Percentiles rank a stretch among this genome's conserved stretches.
These are phyloP conservation scores for Wickerhamiella parazyma DNA, from an alignment of 805 yeast species.

Conservation along the genomic window DNA sequence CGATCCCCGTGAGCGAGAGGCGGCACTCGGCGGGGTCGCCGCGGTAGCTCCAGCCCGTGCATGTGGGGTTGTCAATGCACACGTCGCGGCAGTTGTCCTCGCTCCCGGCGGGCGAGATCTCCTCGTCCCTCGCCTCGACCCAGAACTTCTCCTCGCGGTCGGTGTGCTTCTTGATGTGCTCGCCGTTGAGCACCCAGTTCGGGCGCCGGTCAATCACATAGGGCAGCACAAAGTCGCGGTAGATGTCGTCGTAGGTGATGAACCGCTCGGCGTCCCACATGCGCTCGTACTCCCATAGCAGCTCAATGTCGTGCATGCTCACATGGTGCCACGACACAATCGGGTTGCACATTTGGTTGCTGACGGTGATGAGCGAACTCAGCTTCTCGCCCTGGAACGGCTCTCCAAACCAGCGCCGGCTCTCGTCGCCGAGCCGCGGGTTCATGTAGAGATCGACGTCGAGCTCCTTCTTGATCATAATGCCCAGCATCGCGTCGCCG, in stretches of 20 bases:
- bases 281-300: constrained; percentile 26
- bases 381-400: constrained; percentile 26
- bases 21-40: constrained; percentile 8
- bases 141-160: constrained; percentile 12
- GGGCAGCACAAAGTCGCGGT: constrained; percentile 26
- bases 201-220: constrained; percentile 16
- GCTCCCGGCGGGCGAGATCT: constrained; percentile 9
- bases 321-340: constrained; percentile 27
- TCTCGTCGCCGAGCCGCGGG: constrained; percentile 6
- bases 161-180: neutral
- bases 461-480: constrained; percentile 20
- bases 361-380: constrained; percentile 13
- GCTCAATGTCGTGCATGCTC: constrained; percentile 23
- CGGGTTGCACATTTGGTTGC: constrained; percentile 24
- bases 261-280: constrained; percentile 16
- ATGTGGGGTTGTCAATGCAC: constrained; percentile 11
- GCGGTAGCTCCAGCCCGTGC: constrained; percentile 11
- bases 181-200: constrained; percentile 17
- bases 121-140: constrained; percentile 11
- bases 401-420: constrained; percentile 12
- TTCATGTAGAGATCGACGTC: constrained; percentile 11
- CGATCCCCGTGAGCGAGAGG: constrained; percentile 10
- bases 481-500: constrained; percentile 27
- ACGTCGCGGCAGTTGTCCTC: constrained; percentile 9
- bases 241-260: constrained; percentile 21